Base-by-base conservation (phyloP, 2,329 filamentous ascomycete species). In the Trichophyton equinum region DNA sequence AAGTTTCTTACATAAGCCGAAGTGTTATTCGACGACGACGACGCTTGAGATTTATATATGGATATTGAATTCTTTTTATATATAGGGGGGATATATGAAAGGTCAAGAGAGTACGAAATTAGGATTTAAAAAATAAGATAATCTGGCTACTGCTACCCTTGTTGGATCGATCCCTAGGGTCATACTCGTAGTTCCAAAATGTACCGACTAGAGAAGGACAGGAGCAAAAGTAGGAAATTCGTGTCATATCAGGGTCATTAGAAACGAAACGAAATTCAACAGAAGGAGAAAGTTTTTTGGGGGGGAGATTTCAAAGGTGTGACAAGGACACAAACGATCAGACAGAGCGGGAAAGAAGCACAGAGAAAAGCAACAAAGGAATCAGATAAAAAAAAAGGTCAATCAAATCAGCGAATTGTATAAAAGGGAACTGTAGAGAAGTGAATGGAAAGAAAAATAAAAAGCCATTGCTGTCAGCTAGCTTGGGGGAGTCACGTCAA, bases 161-260 rank as follows among this genome's bases (percentile, higher is more conserved):
- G 25, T 55, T 55, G 27, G 46, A 49, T 55, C 49, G 18, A 36
- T 55, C 49, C 49, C 27, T 49, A 49, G 46, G 46, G 40, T 20
- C 46, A 49, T 49, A 49, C 46, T 49, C 46, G 46, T 49, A 49
- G 46, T 49, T 55, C 49, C 49, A 55, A 33, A 36, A 55, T 20
- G 49, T 55, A 55, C 49, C 30, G 49, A 36, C 49, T 55, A 55
- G 49, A 55, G 49, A 55, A 36, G 49, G 49, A 55, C 15, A 55
- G n/a, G 49, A 36, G 49, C 33, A 57, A 33, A 59, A 49, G 44
- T 27, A 59, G 57, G 44, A 59, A 49, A 59, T 59, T 59, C 57
- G 57, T 59, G 44, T 59, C 57, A 59, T 47, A 59, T 59, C 55
- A 30, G 42, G 33, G 57, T 59, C 57, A 59, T 59, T 44, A 59